Evolutionary conservation across 176 grass and related monocot species (phyloP).

Genomic region (Pharus latifolius): DNA sequence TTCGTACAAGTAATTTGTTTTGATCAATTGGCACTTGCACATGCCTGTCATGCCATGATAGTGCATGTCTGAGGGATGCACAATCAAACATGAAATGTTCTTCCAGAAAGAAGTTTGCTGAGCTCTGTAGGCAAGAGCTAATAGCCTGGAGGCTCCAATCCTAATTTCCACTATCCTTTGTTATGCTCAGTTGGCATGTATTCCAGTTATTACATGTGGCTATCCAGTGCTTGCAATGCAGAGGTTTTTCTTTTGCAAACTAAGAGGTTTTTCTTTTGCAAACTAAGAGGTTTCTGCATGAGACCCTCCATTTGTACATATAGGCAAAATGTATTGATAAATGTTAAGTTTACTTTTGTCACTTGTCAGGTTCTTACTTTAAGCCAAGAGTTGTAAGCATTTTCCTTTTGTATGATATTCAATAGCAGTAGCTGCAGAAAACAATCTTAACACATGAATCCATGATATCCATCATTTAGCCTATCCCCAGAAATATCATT

Average conservation of each 20-base stretch:
- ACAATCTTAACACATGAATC: background rate
- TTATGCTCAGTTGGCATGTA: background rate
- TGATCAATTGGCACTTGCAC: background rate
- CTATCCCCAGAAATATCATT: background rate
- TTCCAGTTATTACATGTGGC: background rate
- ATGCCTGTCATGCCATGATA: background rate
- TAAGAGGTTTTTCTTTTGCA: background rate
- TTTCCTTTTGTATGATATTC: background rate
- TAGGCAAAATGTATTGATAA: background rate
- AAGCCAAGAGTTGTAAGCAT: background rate
- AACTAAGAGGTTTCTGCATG: background rate
- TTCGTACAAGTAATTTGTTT: background rate
- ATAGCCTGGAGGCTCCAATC: background rate
- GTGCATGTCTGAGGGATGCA: background rate
- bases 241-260: background rate
- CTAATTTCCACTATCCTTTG: background rate
- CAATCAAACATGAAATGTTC: too few species aligned
- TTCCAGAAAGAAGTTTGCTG: background rate
- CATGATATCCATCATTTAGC: background rate
- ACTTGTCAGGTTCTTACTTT: background rate
- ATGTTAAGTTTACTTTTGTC: background rate
- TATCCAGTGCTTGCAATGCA: background rate
- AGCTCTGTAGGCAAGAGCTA: constrained; percentile 1
- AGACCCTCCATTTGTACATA: background rate
- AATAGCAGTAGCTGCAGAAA: background rate